Evolutionary conservation across 169 alveolate genomes (phyloP).

Genomic region (Plasmodium adleri): DNA sequence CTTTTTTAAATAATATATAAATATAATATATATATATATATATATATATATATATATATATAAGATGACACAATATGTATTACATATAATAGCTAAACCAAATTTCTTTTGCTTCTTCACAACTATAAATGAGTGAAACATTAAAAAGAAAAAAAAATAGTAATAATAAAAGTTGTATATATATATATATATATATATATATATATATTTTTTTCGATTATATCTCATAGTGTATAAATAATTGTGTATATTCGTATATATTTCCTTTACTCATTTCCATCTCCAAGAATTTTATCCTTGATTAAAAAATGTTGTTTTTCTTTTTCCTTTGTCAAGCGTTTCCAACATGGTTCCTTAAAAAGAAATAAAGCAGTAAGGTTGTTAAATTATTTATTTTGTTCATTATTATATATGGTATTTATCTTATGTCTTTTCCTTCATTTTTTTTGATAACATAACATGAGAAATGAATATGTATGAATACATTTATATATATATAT

Average conservation of each 20-base stretch:
- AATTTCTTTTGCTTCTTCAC: slow-evolving; percentile 70
- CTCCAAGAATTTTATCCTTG: slow-evolving; percentile 51
- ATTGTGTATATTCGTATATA: no score
- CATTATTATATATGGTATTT: no score
- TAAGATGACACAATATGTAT: neutral
- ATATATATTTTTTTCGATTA: neutral
- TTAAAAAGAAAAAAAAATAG: neutral
- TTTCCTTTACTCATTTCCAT: slow-evolving; percentile 48
- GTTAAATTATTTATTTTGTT: neutral
- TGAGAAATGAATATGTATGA: no score
- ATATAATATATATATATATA: neutral
- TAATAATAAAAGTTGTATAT: neutral
- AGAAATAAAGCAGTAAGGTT: neutral
- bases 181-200: slow-evolving; percentile 6
- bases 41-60: neutral
- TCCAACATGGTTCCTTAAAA: slow-evolving; percentile 74
- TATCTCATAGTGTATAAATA: no score
- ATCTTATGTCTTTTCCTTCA: no score
- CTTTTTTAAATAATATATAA: neutral
- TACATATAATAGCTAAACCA: slow-evolving; percentile 62
- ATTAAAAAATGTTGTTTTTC: slow-evolving; percentile 28
- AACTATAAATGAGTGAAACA: slow-evolving; percentile 1
- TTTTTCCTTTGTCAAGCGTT: slow-evolving; percentile 60
- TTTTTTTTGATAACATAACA: no score
- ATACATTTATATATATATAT: neutral